phyloP scores from a whole-genome alignment of 306 rosid species.

The Cicer bijugum region DNA sequence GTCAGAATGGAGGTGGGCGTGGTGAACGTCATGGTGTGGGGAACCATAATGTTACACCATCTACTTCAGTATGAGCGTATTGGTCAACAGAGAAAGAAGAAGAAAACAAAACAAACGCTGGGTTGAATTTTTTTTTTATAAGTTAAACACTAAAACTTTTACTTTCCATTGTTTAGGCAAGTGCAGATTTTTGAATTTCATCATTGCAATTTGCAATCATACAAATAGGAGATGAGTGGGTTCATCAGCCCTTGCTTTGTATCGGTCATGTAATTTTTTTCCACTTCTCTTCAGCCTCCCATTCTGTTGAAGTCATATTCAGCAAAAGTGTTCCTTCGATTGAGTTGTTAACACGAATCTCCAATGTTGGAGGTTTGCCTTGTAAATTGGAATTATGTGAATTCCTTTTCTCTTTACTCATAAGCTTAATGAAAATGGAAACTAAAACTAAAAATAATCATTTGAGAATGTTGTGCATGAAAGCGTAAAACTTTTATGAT shows the following conservation, averaged over 20 bases:
- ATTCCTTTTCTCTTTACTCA: conserved; percentile 26
- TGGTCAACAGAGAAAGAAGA: conserved; percentile 12
- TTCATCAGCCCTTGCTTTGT: conserved; percentile 46
- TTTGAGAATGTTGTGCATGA: too few relatives aligned
- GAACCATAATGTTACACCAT: conserved; percentile 50
- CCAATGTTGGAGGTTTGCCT: conserved; percentile 37
- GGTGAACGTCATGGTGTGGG: conserved; percentile 76
- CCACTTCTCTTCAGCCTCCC: conserved; percentile 26
- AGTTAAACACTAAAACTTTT: conserved; percentile 42
- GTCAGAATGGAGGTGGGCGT: conserved; percentile 73
- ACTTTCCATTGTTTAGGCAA: conserved; percentile 47
- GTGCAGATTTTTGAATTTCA: conserved; percentile 48
- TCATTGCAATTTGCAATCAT: conserved; percentile 48
- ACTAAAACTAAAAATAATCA: background rate
- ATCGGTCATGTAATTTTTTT: conserved; percentile 36
- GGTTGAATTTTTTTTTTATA: conserved; percentile 57
- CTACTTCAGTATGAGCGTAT: conserved; percentile 48
- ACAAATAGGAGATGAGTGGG: conserved; percentile 46
- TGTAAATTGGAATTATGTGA: conserved; percentile 36
- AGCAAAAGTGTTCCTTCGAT: conserved; percentile 43
- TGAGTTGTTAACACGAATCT: conserved; percentile 38
- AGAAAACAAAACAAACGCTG: conserved; percentile 44
- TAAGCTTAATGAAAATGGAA: conserved; percentile 28
- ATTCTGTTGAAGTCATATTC: conserved; percentile 37
- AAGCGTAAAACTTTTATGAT: too few relatives aligned